Conservation (phyloP, 768 basidiomycete species). For the Hygrocybe coccinea region DNA sequence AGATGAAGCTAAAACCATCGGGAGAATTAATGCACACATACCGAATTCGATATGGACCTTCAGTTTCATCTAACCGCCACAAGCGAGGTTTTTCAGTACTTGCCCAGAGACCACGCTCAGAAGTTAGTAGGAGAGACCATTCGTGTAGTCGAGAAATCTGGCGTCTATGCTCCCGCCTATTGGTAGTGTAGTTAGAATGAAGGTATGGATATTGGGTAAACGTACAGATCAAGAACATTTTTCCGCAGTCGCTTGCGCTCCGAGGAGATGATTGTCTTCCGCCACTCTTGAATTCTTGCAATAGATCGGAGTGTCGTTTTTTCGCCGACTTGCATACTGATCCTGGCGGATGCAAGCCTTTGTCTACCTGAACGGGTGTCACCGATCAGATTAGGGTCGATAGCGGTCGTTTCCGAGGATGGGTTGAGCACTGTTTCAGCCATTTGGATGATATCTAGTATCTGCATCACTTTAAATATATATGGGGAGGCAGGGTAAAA, state of each 20-base stretch:
- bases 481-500: not conserved
- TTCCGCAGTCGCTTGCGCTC: constrained; percentile 73
- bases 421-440: constrained; percentile 53
- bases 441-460: constrained; percentile 53
- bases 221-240: constrained; percentile 67
- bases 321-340: constrained; percentile 62
- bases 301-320: constrained; percentile 59
- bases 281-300: constrained; percentile 65
- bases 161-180: constrained; percentile 71
- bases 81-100: constrained; percentile 38
- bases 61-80: constrained; percentile 89
- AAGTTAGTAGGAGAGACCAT: constrained; percentile 57
- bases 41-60: constrained; percentile 85
- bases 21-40: constrained; percentile 29
- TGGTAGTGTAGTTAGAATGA: constrained; percentile 1
- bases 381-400: constrained; percentile 50
- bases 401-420: constrained; percentile 40
- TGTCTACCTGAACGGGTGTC: constrained; percentile 51
- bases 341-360: constrained; percentile 50
- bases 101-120: constrained; percentile 83
- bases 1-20: not conserved
- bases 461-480: constrained; percentile 30
- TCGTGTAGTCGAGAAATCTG: constrained; percentile 58
- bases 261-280: constrained; percentile 58
- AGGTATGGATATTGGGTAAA: constrained; percentile 1